Evolutionary conservation across 371 early-diverging fungal species (phyloP).

Genomic region (Chytridiales sp.): DNA sequence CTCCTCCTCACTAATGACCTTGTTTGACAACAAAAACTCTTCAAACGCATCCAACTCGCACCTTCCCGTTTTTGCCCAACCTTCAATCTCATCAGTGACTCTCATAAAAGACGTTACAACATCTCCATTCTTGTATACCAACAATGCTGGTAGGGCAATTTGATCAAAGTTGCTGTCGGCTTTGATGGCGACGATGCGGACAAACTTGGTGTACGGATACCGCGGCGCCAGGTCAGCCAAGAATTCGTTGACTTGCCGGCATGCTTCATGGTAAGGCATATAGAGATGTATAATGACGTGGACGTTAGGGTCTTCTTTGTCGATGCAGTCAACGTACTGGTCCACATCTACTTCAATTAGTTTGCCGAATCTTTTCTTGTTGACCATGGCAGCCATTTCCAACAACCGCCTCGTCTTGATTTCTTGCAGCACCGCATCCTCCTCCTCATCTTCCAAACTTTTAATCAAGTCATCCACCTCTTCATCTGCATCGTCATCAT

Average conservation of each 20-base stretch:
- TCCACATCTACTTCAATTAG: slow-evolving; percentile 37
- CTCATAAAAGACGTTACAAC: slow-evolving; percentile 31
- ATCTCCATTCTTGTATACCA: slow-evolving; percentile 45
- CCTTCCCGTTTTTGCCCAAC: slow-evolving; percentile 34
- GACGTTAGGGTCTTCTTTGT: slow-evolving; percentile 34
- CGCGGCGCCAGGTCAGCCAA: slow-evolving; percentile 41
- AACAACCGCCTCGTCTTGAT: slow-evolving; percentile 37
- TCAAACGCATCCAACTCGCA: slow-evolving; percentile 44
- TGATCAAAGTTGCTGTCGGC: slow-evolving; percentile 48
- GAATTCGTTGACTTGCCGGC: slow-evolving; percentile 49
- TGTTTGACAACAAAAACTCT: slow-evolving; percentile 28
- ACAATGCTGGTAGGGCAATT: slow-evolving; percentile 47
- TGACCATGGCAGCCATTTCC: slow-evolving; percentile 25
- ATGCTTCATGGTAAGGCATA: slow-evolving; percentile 32
- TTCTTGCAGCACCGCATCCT: slow-evolving; percentile 21
- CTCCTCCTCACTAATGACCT: slow-evolving; percentile 27
- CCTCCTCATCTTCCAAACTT: slow-evolving; percentile 35
- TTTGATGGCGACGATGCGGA: slow-evolving; percentile 49
- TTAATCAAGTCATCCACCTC: slow-evolving; percentile 31
- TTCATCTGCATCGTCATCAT: slow-evolving; percentile 33
- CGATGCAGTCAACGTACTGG: slow-evolving; percentile 41
- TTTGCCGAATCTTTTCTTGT: slow-evolving; percentile 27
- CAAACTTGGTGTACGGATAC: slow-evolving; percentile 47
- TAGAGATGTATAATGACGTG: slow-evolving; percentile 49
- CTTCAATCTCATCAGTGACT: slow-evolving; percentile 44